Conservation (phyloP, 2,329 filamentous ascomycete species). For the Teratosphaeria nubilosa region DNA sequence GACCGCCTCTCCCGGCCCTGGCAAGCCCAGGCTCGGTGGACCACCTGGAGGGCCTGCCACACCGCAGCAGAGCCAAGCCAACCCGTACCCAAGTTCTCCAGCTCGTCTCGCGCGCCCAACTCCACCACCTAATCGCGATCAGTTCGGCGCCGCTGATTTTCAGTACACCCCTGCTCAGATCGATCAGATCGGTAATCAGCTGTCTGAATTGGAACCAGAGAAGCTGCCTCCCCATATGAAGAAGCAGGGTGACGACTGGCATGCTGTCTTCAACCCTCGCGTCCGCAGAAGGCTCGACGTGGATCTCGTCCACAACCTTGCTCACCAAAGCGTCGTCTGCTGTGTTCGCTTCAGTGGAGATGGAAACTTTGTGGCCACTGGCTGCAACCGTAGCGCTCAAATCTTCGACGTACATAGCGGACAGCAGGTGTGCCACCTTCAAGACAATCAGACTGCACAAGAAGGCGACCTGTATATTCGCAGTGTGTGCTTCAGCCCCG, state of each 20-base stretch:
- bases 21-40: slow-evolving; percentile 54
- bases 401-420: slow-evolving; percentile 90
- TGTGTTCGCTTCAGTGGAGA: slow-evolving; percentile 95
- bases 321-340: slow-evolving; percentile 93
- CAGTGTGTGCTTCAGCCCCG: slow-evolving; percentile 96
- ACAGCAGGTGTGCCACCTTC: slow-evolving; percentile 77
- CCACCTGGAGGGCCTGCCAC: slow-evolving; percentile 44
- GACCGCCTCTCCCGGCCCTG: slow-evolving; percentile 77
- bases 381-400: slow-evolving; percentile 97
- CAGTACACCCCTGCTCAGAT: slow-evolving; percentile 25
- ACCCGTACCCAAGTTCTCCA: slow-evolving; percentile 81
- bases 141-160: slow-evolving; percentile 20
- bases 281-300: slow-evolving; percentile 86
- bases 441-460: slow-evolving; percentile 79
- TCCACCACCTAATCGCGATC: slow-evolving; percentile 40
- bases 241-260: slow-evolving; percentile 86
- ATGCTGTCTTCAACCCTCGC: slow-evolving; percentile 83
- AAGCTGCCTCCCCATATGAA: slow-evolving; percentile 77
- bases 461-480: slow-evolving; percentile 92
- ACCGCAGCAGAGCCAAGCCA: slow-evolving; percentile 80
- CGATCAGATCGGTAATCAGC: slow-evolving; percentile 52
- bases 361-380: slow-evolving; percentile 90
- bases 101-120: slow-evolving; percentile 48
- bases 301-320: slow-evolving; percentile 83
- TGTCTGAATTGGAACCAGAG: slow-evolving; percentile 81